Evolutionary conservation across 257 asterid species (phyloP).

Genomic region (Avicennia marina): DNA sequence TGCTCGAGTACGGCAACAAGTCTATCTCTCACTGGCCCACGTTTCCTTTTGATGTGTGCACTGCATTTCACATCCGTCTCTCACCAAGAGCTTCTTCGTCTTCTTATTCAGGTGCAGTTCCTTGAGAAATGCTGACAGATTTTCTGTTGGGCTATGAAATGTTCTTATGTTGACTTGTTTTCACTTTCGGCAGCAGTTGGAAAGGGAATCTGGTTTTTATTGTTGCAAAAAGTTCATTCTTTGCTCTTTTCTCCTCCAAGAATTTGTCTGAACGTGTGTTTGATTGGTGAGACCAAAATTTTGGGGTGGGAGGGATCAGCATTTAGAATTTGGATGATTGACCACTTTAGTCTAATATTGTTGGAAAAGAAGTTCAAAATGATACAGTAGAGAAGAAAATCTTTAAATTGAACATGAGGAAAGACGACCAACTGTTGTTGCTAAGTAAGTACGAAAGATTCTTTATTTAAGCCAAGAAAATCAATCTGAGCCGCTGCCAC

Average conservation of each 20-base stretch:
- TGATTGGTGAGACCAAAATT: neutral
- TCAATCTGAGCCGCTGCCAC: neutral
- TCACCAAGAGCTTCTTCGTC: conserved; percentile 43
- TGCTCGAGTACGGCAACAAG: neutral
- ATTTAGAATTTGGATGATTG: neutral
- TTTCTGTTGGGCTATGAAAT: neutral
- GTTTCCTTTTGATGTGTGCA: conserved; percentile 21
- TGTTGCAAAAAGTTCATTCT: neutral
- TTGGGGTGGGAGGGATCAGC: too few relatives aligned
- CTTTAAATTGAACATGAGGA: too few relatives aligned
- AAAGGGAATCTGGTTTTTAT: neutral
- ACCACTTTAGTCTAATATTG: conserved; percentile 8
- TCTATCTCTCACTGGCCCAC: conserved; percentile 16
- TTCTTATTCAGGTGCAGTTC: conserved; percentile 13
- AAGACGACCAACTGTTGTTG: too few relatives aligned
- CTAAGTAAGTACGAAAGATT: too few relatives aligned
- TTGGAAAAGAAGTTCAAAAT: neutral
- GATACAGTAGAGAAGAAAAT: too few relatives aligned
- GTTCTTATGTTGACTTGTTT: neutral
- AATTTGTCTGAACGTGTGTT: neutral
- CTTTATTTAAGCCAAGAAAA: neutral
- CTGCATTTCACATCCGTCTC: conserved; percentile 18
- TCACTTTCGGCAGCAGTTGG: neutral
- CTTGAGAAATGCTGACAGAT: conserved; percentile 1
- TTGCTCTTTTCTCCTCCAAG: neutral